Evolutionary conservation across 495 filamentous ascomycete genomes (phyloP), one percentile per base, ranked within the genome.

Genomic region (Penicillium angulare): DNA sequence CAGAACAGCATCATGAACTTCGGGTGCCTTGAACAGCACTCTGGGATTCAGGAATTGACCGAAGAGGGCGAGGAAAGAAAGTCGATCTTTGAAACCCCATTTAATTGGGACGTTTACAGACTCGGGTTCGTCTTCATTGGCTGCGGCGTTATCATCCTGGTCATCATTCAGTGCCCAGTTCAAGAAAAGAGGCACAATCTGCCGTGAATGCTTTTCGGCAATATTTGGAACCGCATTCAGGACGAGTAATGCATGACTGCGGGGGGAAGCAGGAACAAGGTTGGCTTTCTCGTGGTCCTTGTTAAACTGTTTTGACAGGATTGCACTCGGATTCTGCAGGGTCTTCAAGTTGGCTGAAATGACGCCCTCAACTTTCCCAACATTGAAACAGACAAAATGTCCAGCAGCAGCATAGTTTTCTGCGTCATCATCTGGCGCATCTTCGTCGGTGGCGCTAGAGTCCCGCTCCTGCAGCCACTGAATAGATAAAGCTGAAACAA

Each of bases 131-230:
- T 38, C 35, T 29, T 62, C 24, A 35, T 60, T 63, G 34, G 66
- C 67, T 9, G 70, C 62, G 31, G 70, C 65, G n/a, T 48, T 61
- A 27, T 74, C 71, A 22, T 81, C 75, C 5, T 73, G 71, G 7
- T 81, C 77, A 31, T 77, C 76, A 7, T 72, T 69, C 7, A 56
- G 61, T 39, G 80, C 82, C 86, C 92, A 97, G 6, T 83, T 80
- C 10, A 99, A 70, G 27, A 99, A 86, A 53, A 95, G 72, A 1
- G 95, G 93, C 6, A 97, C 86, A 15, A 99, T 72, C 48, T 80
- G 79, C 21, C 90, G 84, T 24, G 92, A 97, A 20, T 82, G 75
- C 68, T 86, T 95, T 67, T 99, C 93, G 1, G 89, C 92, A 45
- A 92, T 61, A 16, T 75, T 67, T 21, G 93, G 92, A 5, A 86